phyloP scores from a whole-genome alignment of 371 early-diverging fungal species.

The Circinella minor region DNA sequence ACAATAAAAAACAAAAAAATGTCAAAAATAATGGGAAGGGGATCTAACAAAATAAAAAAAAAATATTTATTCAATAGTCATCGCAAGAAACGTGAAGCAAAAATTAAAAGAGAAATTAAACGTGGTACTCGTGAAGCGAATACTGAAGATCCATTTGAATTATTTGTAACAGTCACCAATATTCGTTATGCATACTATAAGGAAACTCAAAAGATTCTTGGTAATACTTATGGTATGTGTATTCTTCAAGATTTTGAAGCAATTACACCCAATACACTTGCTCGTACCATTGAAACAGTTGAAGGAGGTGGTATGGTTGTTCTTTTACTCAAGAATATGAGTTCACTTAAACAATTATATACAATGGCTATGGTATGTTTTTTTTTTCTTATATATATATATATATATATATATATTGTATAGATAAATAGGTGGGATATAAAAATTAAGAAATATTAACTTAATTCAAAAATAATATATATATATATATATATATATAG shows the following conservation, averaged over 20 bases:
- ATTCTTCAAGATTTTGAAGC: slow-evolving; percentile 99
- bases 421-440: no score
- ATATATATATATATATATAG: no score
- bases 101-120: slow-evolving; percentile 91
- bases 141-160: slow-evolving; percentile 94
- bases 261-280: slow-evolving; percentile 97
- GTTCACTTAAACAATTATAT: slow-evolving; percentile 94
- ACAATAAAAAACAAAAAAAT: not conserved
- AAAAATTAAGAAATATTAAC: not conserved
- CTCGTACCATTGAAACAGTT: slow-evolving; percentile 98
- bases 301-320: slow-evolving; percentile 99
- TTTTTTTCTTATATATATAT: no score
- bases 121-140: slow-evolving; percentile 89
- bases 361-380: slow-evolving; percentile 91
- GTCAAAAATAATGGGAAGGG: not conserved
- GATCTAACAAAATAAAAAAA: no score
- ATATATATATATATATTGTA: no score
- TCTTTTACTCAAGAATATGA: slow-evolving; percentile 92
- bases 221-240: slow-evolving; percentile 99
- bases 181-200: slow-evolving; percentile 99
- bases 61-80: slow-evolving; percentile 54
- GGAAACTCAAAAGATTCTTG: slow-evolving; percentile 98
- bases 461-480: no score
- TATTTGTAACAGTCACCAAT: slow-evolving; percentile 93
- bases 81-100: slow-evolving; percentile 95